Percentiles rank a stretch among this genome's conserved stretches.
These are phyloP conservation scores for Lepidium campestre DNA, from an alignment of 441 rosid species.

Conservation along the genomic window DNA sequence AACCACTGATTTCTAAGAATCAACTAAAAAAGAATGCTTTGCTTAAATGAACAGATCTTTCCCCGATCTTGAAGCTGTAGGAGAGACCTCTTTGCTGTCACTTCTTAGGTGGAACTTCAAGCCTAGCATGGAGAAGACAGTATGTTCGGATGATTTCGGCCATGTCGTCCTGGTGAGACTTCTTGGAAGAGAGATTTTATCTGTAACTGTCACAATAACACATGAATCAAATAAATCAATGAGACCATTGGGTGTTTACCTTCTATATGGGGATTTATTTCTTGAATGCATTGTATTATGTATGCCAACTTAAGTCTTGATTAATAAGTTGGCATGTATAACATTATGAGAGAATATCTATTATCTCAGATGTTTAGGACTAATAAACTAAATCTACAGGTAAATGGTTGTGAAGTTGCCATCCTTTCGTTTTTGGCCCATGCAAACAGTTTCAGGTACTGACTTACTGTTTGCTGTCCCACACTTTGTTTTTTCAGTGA, in stretches of 20 bases:
- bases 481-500: neutral
- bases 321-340: neutral
- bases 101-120: constrained; percentile 78
- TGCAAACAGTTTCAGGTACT: constrained; percentile 65
- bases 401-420: constrained; percentile 70
- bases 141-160: constrained; percentile 52
- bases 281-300: neutral
- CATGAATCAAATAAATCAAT: neutral
- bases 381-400: constrained; percentile 36
- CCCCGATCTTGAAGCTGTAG: constrained; percentile 59
- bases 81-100: constrained; percentile 60
- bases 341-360: neutral
- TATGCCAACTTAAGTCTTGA: constrained; percentile 5
- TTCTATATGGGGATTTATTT: neutral
- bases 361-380: neutral
- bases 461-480: constrained; percentile 16
- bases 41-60: constrained; percentile 51
- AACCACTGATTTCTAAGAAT: neutral
- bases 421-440: constrained; percentile 48
- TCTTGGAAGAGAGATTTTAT: neutral
- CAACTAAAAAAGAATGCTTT: neutral
- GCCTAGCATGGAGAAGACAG: constrained; percentile 64
- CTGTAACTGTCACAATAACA: neutral
- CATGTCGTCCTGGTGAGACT: constrained; percentile 58
- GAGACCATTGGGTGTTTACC: constrained; percentile 2